Percentiles rank a stretch among this genome's conserved stretches.
These are phyloP conservation scores for Sclerotinia spermophila DNA, from an alignment of 2,329 filamentous ascomycete genomes.

Conservation along the genomic window DNA sequence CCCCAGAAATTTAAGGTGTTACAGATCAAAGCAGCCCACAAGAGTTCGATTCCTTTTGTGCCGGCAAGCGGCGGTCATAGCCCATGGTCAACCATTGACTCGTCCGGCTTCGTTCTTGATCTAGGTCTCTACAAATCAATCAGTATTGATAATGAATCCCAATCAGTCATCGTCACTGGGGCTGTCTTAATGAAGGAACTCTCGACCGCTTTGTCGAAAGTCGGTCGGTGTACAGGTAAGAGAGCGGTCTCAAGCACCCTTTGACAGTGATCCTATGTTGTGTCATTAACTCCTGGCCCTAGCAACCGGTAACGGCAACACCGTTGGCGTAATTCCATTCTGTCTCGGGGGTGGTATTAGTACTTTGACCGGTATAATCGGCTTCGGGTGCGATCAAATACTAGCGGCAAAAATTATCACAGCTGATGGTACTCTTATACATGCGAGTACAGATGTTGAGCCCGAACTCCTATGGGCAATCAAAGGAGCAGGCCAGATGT, in stretches of 20 bases:
- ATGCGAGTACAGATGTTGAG: background rate
- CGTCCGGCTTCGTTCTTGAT: slow-evolving; percentile 32
- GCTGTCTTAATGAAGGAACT: background rate
- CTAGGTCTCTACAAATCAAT: slow-evolving; percentile 24
- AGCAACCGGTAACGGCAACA: background rate
- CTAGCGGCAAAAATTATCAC: background rate
- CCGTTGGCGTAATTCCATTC: background rate
- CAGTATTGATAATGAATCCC: background rate
- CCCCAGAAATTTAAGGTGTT: background rate
- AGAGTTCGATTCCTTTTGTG: slow-evolving; percentile 27
- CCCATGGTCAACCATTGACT: slow-evolving; percentile 30
- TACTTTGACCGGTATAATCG: background rate
- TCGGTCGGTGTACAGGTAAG: slow-evolving; percentile 2
- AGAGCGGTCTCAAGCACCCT: background rate
- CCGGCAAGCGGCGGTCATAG: slow-evolving; percentile 32
- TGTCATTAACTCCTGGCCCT: background rate
- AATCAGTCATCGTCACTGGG: background rate
- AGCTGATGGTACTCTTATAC: background rate
- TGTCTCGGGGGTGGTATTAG: background rate
- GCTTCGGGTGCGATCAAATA: background rate
- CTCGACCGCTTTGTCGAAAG: background rate
- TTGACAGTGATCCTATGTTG: background rate
- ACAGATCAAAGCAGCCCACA: background rate
- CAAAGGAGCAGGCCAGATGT: background rate
- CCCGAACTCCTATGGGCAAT: background rate